Percentiles rank a stretch among this genome's conserved stretches.
Evolutionary conservation across 2,329 filamentous ascomycete species (phyloP).

Genomic region (Elsinoe perseae): DNA sequence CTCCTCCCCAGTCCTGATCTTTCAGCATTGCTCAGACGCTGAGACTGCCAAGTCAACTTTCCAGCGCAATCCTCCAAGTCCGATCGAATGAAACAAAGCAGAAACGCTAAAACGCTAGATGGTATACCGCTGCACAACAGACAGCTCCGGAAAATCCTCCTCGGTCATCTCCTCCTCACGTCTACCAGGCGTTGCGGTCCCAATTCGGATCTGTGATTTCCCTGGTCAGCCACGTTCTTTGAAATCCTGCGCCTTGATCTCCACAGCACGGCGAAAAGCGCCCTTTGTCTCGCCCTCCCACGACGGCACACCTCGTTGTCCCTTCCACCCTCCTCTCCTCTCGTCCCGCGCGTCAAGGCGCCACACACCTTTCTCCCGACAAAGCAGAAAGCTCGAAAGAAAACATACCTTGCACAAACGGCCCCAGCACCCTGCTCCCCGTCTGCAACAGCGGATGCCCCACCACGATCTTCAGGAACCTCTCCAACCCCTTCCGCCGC

Average conservation of each 20-base stretch:
- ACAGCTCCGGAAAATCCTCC: not conserved
- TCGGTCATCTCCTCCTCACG: not conserved
- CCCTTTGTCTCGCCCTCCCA: not conserved
- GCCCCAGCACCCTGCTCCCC: slow-evolving; percentile 89
- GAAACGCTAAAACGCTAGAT: slow-evolving; percentile 18
- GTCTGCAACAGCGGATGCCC: slow-evolving; percentile 95
- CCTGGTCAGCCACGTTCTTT: slow-evolving; percentile 18
- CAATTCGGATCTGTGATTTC: slow-evolving; percentile 63
- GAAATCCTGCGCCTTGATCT: not conserved
- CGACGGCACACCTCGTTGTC: too few relatives aligned
- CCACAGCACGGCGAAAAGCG: not conserved
- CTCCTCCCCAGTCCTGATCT: not conserved
- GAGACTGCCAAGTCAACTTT: too few relatives aligned
- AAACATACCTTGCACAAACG: slow-evolving; percentile 83
- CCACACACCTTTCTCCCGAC: not conserved
- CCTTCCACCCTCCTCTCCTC: not conserved
- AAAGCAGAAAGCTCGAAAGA: not conserved
- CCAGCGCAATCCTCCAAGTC: not conserved
- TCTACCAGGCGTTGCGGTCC: slow-evolving; percentile 80
- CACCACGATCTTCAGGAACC: slow-evolving; percentile 95
- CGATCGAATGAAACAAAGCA: slow-evolving; percentile 13
- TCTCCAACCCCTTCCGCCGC: slow-evolving; percentile 78
- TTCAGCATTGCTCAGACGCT: not conserved
- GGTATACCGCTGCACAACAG: not conserved
- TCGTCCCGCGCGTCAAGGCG: not conserved